Evolutionary conservation across 768 basidiomycete species (phyloP), one percentile per base, ranked within the genome.

Genomic region (Lactarius quietus): DNA sequence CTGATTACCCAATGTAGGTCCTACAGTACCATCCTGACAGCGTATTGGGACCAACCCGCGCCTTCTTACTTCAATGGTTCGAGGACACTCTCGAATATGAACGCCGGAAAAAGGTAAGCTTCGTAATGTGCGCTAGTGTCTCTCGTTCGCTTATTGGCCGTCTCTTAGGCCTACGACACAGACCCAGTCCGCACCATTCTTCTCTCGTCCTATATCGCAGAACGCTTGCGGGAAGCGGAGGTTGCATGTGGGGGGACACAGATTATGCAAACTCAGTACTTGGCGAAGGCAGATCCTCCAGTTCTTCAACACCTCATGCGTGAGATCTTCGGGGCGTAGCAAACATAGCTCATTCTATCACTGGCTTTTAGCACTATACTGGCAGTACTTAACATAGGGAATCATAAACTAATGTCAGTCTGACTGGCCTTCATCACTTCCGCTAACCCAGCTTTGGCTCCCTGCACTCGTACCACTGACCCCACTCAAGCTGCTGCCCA

Each of bases 21-120:
- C 9, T 41, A 5, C 55, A 69, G 66, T 51, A 70, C 78, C 38
- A 79, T 76, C 51, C 77, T 91, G 10, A 77, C 79, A 28, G 78
- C 86, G 23, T 88, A 82, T 70, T 93, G 92, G 93, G 90, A 92
- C 68, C 74, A 84, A 60, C 80, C 87, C 2, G 86, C 88, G 15
- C 70, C 74, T 9, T 78, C 82, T 2, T 88, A 84, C 70, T 90
- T 83, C 70, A 81, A 83, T 43, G 82, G 81, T n/a, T 83, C 12
- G 82, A 89, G 73, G 87, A 82, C 9, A 92, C 90, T 1, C 78
- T 84, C 7, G 93, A 95, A 74, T 88, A 88, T 68, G 77, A 81
- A n/a, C 88, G 93, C 36, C 84, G 92, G 51, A 84, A 86, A 77
- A 77, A 78, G 63, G 93, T 94, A 73, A 39, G 83, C 76, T 3